Evolutionary conservation across 2,329 filamentous ascomycete genomes (phyloP), one percentile per base, ranked within the genome.

Genomic region (Fonsecaea pugnacius): DNA sequence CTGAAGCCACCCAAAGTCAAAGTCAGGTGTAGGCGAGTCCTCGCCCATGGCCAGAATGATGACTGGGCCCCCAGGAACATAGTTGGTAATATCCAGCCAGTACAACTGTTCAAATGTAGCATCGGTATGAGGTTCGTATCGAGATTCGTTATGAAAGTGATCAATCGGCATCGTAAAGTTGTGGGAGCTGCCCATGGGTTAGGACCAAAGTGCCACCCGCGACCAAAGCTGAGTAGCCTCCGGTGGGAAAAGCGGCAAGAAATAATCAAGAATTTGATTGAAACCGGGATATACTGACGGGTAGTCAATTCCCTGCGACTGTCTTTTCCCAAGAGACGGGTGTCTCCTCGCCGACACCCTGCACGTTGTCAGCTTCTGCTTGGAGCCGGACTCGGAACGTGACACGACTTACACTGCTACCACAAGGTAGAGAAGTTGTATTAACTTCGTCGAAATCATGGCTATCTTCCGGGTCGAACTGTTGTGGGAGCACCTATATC

Each of bases 21-120:
- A 78, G n/a, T 91, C 83, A 40, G 74, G 85, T 24, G 6, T 18
- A 3, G 75, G 77, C 63, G 78, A 78, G 0, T 87, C 89, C 78
- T 96, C 91, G 27, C 91, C 91, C 3, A 84, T 83, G 35, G 88
- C 83, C 3, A 96, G 83, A 4, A 95, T 84, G 60, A 96, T 90
- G 52, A 96, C 89, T 0, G 92, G 92, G 0, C 92, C 92, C 12
- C 92, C 92, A 0, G 84, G 78, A 73, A 87, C 83, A 78, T 96
- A 96, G 78, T 90, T 83, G 53, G 84, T 84, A 0, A 87, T 86
- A 72, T 96, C 91, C 70, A 94, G 91, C 89, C 89, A 96, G 79
- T 95, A 96, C 48, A 82, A 78, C 71, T 85, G 83, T 60, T 78
- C 76, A 70, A 85, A 86, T 1, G 82, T 85, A 18, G 75, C 80